Base-by-base conservation (phyloP, 805 yeast species). In the Starmerella geochares region DNA sequence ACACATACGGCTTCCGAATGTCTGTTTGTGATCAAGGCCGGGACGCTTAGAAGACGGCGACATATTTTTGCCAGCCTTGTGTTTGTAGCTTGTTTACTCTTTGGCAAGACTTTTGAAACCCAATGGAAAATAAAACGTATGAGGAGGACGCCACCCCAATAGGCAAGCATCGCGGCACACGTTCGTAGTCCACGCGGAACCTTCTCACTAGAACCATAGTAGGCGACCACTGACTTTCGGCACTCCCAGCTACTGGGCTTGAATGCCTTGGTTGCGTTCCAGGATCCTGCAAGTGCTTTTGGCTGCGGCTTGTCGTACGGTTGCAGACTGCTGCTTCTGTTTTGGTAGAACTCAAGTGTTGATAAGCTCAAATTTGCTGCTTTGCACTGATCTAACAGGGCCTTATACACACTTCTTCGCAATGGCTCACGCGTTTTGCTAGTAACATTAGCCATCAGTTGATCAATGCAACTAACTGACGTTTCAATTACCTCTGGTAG, bases 1-100 rank as follows among this genome's bases (percentile, higher is more conserved):
- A 24, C 17, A 48, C 23, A n/a, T 37, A 20, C 7, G 4, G 40
- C 33, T 24, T 33, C n/a, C 23, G 40, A 35, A 38, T 66, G 69
- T n/a, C 48, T 51, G 28, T 46, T 39, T 16, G 53, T 42, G 39
- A 60, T 55, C 23, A 62, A 49, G 3, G 68, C 61, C 1, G 70
- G 68, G 20, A 65, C 42, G 10, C 56, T 51, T 16, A 64, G n/a
- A 13, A 2, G 5, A 6, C 14, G 20, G 4, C 43, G 43, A 4
- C 7, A 24, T 5, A 10, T 6, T 6, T n/a, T 17, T n/a, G 9
- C 19, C 6, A 39, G 7, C 6, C 7, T 21, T 5, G 31, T 39
- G 43, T 24, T 24, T 25, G 43, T 10, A 8, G 32, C 32, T n/a
- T 10, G 31, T 7, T 2, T 9, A 17, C 31, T 24, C 17, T 1